Base-by-base conservation (phyloP, 2,329 filamentous ascomycete genomes). In the Colletotrichum acutatum region DNA sequence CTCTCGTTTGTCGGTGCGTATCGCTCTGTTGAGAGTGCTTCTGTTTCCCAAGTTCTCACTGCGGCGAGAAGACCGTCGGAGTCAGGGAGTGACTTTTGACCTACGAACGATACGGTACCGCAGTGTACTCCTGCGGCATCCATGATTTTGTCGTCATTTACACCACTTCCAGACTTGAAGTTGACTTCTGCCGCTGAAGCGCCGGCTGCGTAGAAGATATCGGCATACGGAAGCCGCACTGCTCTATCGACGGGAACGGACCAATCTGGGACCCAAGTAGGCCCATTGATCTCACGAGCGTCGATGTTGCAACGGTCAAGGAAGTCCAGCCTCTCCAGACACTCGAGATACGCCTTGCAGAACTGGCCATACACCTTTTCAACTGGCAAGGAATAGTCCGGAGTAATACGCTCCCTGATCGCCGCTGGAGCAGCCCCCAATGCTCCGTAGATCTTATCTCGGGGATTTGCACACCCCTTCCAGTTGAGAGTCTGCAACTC, bases 201-300 rank as follows among this genome's bases (percentile, higher is more conserved):
- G 11, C 57, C 57, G 9, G 57, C 57, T n/a, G 57, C 57, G n/a
- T 59, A 59, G 5, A 59, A 59, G 9, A 59, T 16, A 22, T 59
- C 57, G 30, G 57, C 57, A 22, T 59, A 59, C 11, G 57, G 57
- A 14, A 59, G 57, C 14, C 57, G 57, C 3, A 59, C 57, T 0
- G 57, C 57, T 14, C 57, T 9, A 34, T 37, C 57, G 3, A 59
- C 57, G 30, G 57, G 32, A 16, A 59, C 57, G 7, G 57, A 59
- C 61, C 61, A 64, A 26, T 64, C 61, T 14, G 61, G 46, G 24
- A 64, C 46, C 61, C 61, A 64, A 7, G 26, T 49, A 6, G 60
- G 60, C 11, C 42, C 42, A 0, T 30, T 11, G 3, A 58, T 34
- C 19, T 16, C 4, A 12, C 56, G 56, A 5, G 56, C 56, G 19